A percentile compares a stretch with the other conserved stretches of the same genome.
Evolutionary conservation across 768 basidiomycete genomes (phyloP).

Genomic region (Cystobasidiopsis lactophilus): DNA sequence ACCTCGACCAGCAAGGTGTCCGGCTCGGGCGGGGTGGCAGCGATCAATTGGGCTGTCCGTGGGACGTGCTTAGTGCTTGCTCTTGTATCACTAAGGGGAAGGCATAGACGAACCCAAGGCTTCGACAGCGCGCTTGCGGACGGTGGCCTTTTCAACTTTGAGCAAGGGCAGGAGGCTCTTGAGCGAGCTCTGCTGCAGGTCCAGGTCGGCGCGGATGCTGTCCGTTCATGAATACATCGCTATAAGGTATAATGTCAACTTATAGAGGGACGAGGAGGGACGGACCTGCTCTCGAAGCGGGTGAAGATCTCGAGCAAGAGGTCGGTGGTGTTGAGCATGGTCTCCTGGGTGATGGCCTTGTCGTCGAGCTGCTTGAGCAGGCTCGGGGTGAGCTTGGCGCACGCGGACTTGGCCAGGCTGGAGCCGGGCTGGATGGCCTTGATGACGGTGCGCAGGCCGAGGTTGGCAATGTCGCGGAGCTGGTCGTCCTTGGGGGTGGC

Average conservation of each 20-base stretch:
- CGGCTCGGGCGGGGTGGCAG: not conserved
- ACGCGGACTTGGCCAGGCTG: conserved; percentile 53
- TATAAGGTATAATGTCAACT: no score
- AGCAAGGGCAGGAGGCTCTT: conserved; percentile 43
- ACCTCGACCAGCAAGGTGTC: not conserved
- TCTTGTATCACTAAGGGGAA: not conserved
- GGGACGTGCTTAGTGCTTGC: no score
- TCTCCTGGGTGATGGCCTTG: conserved; percentile 32
- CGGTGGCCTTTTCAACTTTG: conserved; percentile 53
- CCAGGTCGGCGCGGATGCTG: conserved; percentile 24
- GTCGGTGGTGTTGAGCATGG: conserved; percentile 22
- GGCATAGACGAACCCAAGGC: conserved; percentile 40
- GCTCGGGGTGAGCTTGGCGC: conserved; percentile 63
- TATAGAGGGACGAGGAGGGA: not conserved
- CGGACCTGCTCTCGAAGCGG: conserved; percentile 16
- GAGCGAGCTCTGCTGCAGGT: conserved; percentile 46
- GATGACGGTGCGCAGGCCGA: conserved; percentile 87
- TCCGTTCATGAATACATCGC: not conserved
- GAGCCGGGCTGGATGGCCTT: conserved; percentile 66
- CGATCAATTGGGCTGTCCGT: not conserved
- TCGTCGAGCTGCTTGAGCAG: conserved; percentile 55
- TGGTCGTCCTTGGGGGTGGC: conserved; percentile 64
- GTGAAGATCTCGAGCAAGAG: conserved; percentile 21
- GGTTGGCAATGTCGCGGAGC: conserved; percentile 72
- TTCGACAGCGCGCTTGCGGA: conserved; percentile 81